Conservation (phyloP, 2,329 filamentous ascomycete genomes). For the Tolypocladium tropicale region DNA sequence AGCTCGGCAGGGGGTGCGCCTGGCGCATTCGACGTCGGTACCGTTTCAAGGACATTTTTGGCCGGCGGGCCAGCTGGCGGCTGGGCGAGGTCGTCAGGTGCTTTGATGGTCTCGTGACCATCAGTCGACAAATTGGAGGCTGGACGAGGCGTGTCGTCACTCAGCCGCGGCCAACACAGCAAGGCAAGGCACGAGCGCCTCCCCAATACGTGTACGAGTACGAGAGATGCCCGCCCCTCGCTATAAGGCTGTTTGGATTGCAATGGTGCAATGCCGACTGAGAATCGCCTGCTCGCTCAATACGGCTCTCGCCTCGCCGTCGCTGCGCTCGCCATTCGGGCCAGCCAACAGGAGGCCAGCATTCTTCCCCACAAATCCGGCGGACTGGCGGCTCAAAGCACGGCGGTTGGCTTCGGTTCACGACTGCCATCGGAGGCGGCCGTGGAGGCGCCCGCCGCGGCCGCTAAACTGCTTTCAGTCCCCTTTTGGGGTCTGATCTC, state of each 20-base stretch:
- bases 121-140: not conserved
- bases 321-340: too few relatives aligned
- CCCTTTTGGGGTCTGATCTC: not conserved
- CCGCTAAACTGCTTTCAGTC: not conserved
- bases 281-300: not conserved
- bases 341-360: not conserved
- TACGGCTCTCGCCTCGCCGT: not conserved
- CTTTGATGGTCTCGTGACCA: not conserved
- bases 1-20: not conserved
- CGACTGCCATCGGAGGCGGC: not conserved
- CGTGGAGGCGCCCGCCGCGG: not conserved
- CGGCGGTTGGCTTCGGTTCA: slow-evolving; percentile 8
- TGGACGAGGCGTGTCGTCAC: not conserved
- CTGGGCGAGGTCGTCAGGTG: not conserved
- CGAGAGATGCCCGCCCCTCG: too few relatives aligned
- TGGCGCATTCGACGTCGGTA: too few relatives aligned
- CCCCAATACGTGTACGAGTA: too few relatives aligned
- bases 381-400: not conserved
- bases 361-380: not conserved
- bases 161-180: not conserved
- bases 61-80: not conserved
- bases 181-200: not conserved
- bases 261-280: not conserved
- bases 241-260: not conserved
- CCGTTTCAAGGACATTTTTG: not conserved